Evolutionary conservation across 805 yeast species (phyloP).

Genomic region (Saturnispora mendoncae): DNA sequence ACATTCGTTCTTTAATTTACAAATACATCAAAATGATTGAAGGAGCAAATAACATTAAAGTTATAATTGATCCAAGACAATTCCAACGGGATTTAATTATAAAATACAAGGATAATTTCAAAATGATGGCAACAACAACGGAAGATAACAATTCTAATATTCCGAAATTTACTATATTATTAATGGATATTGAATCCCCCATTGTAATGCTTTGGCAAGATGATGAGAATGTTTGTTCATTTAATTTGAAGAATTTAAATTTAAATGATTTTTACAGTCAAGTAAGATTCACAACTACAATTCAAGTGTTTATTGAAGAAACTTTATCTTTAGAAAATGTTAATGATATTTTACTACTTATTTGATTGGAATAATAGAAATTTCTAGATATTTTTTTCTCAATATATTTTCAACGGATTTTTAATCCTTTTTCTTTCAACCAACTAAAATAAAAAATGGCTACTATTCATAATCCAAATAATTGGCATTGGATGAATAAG

Average conservation of each 20-base stretch:
- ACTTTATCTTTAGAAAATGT: not conserved
- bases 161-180: constrained; percentile 11
- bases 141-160: too few species aligned
- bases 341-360: too few species aligned
- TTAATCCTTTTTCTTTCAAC: too few species aligned
- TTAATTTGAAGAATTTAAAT: constrained; percentile 6
- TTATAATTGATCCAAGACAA: not conserved
- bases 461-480: constrained; percentile 83
- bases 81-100: not conserved
- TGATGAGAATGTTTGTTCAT: constrained; percentile 14
- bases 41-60: not conserved
- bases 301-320: constrained; percentile 11
- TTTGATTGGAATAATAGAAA: not conserved
- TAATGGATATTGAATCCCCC: constrained; percentile 12
- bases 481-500: constrained; percentile 99
- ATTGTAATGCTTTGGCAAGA: constrained; percentile 17
- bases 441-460: too few species aligned
- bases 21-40: not conserved
- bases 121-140: not conserved
- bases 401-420: not conserved
- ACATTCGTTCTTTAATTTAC: not conserved
- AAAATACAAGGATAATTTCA: not conserved
- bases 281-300: constrained; percentile 11
- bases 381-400: not conserved
- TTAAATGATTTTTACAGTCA: not conserved